A percentile compares a stretch with the other conserved stretches of the same genome.
phyloP scores from a whole-genome alignment of 208 protist species.

The Crithidia fasciculata region DNA sequence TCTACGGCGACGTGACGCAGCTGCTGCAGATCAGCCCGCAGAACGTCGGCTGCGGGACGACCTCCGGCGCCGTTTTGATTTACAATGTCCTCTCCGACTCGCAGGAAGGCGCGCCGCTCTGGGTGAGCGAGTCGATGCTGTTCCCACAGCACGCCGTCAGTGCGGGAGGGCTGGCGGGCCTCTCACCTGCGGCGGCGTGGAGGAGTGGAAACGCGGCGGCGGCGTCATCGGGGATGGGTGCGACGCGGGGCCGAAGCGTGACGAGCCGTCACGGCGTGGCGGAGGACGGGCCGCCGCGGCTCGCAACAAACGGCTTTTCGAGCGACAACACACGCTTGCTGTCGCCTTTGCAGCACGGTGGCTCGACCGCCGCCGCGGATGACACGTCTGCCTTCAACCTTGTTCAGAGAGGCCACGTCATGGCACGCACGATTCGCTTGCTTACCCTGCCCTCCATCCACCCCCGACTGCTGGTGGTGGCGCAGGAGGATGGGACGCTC shows the following conservation, averaged over 20 bases:
- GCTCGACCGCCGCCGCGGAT: neutral
- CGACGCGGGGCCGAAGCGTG: constrained; percentile 7
- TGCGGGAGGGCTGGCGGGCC: neutral
- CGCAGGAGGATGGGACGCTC: constrained; percentile 79
- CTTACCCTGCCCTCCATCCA: constrained; percentile 46
- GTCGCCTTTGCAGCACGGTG: too few relatives aligned
- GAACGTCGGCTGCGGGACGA: constrained; percentile 71
- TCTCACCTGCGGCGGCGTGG: neutral
- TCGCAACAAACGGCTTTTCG: neutral
- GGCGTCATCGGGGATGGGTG: neutral
- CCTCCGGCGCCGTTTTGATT: constrained; percentile 72
- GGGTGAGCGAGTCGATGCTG: constrained; percentile 48
- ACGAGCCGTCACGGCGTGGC: neutral
- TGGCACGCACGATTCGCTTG: constrained; percentile 52
- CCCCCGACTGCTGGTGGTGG: constrained; percentile 57
- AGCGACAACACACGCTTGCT: too few relatives aligned
- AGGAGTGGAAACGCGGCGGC: neutral
- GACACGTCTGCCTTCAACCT: neutral
- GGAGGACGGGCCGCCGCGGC: neutral
- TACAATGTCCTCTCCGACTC: constrained; percentile 79
- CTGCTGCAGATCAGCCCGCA: constrained; percentile 64
- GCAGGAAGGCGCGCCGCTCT: constrained; percentile 78
- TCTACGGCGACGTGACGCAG: constrained; percentile 57
- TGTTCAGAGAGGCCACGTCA: constrained; percentile 16
- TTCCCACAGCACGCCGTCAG: neutral